A percentile compares a stretch with the other conserved stretches of the same genome.
phyloP scores from a whole-genome alignment of 176 grass and related monocot genomes.

The Rhipidocladum racemiflorum region DNA sequence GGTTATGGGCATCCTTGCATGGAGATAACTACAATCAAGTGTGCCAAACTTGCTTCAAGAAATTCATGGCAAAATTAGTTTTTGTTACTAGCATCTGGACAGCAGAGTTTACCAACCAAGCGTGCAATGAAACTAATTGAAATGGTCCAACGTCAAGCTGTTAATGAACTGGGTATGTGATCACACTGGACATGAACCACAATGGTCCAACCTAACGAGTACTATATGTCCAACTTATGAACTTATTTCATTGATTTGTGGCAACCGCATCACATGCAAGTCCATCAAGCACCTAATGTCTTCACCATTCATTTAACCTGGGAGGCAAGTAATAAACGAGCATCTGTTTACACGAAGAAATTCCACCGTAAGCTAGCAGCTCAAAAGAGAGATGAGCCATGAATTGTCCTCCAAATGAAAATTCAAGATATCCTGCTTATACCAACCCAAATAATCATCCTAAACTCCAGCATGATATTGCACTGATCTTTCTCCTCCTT shows the following conservation, averaged over 20 bases:
- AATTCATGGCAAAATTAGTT: not conserved
- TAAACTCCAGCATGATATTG: not conserved
- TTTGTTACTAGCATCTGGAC: not conserved
- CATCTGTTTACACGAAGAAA: not conserved
- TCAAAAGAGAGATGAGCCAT: not conserved
- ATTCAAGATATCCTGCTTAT: not conserved
- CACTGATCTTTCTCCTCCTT: not conserved
- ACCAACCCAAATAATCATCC: not conserved
- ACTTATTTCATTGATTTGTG: not conserved
- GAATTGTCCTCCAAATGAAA: not conserved
- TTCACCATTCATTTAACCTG: not conserved
- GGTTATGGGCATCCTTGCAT: not conserved
- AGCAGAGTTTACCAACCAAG: not conserved
- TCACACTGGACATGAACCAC: not conserved
- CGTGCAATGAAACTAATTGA: not conserved
- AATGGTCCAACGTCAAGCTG: not conserved
- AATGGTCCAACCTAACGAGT: not conserved
- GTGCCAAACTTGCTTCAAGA: not conserved
- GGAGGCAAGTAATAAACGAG: not conserved
- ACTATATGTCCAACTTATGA: not conserved
- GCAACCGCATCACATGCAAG: conserved; percentile 13
- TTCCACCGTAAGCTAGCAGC: not conserved
- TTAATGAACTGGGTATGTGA: not conserved
- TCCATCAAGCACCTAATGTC: not conserved
- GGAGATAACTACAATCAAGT: not conserved